These are phyloP conservation scores for Ambrosiella beaveri DNA, from an alignment of 2,329 filamentous ascomycete genomes.

Conservation along the genomic window DNA sequence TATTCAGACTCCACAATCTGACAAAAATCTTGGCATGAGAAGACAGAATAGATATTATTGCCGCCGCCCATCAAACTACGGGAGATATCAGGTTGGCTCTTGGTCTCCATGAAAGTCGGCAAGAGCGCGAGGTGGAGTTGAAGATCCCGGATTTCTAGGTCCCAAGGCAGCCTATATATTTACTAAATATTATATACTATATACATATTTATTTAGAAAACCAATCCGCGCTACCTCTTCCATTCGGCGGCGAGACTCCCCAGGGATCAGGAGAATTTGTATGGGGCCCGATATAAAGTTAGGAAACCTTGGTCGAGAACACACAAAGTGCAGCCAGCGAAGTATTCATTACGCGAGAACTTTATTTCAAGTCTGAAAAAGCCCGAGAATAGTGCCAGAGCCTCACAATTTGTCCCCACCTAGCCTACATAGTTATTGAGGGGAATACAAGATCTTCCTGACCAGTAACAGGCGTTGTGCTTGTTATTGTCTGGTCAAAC, in stretches of 20 bases:
- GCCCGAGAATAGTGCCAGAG: not conserved
- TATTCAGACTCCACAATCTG: not conserved
- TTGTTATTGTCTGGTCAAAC: not conserved
- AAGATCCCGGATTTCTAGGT: not conserved
- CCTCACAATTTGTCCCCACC: slow-evolving; percentile 1
- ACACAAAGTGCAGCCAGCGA: not conserved
- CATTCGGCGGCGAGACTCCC: too few relatives aligned
- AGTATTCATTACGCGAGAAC: slow-evolving; percentile 3
- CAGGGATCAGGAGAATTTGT: too few relatives aligned
- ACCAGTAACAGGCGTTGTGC: not conserved
- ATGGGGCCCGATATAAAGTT: not conserved
- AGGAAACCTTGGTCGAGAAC: not conserved
- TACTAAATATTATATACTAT: too few relatives aligned
- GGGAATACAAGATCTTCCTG: not conserved
- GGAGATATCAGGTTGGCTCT: not conserved
- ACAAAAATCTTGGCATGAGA: too few relatives aligned
- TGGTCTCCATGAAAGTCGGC: not conserved
- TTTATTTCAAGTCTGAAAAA: not conserved
- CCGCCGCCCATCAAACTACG: not conserved
- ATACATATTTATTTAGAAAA: too few relatives aligned
- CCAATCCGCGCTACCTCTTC: too few relatives aligned
- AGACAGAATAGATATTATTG: not conserved
- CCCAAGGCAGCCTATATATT: not conserved
- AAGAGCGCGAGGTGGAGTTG: not conserved
- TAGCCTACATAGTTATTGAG: not conserved